Base-by-base conservation (phyloP, 495 filamentous ascomycete genomes). In the Echria macrotheca region DNA sequence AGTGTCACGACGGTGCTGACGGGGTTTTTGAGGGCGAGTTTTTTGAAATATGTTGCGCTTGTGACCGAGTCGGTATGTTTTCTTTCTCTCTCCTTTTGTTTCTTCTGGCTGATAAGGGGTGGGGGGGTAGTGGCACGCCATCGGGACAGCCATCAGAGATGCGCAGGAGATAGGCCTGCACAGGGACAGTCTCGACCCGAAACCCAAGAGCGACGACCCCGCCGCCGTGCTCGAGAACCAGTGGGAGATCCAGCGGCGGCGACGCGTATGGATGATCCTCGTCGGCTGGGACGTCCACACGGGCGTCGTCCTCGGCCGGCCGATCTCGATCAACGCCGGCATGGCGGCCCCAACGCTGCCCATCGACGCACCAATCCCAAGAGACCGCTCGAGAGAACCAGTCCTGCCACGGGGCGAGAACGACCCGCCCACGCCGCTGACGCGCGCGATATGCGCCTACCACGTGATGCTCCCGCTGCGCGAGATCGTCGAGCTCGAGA, bases 141-240 rank as follows among this genome's bases (percentile, higher is more conserved):
- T 84, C 15, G 78, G 76, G 12, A 63, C 69, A 22, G 67, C 71
- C 8, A 83, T 83, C 41, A 64, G 78, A 32, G 81, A 84, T 60
- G 81, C 75, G 6, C 79, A 82, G 58, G 80, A 82, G 51, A 77
- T 84, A 43, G 81, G 79, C 19, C 55, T 84, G 31, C 79, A 83
- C 52, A 71, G 71, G 21, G 71, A 78, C 44, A 57, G 63, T 32
- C 57, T 68, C 17, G 65, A 73, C 46, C 66, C 68, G 14, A 63
- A 68, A 42, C 63, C 69, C 33, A 55, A 44, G 12, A 43, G 54
- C 47, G 61, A 70, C 22, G 64, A 66, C 48, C 61, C 63, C n/a
- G 71, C 74, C 43, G 65, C 66, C 1, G 60, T 65, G 5, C 54
- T 77, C 8, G 68, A 73, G 38, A 76, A 71, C 53, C 67, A 78